Percentiles rank a stretch among this genome's conserved stretches.
These are phyloP conservation scores for Stagonosporopsis tanaceti DNA, from an alignment of 2,329 filamentous ascomycete species.

Conservation along the genomic window DNA sequence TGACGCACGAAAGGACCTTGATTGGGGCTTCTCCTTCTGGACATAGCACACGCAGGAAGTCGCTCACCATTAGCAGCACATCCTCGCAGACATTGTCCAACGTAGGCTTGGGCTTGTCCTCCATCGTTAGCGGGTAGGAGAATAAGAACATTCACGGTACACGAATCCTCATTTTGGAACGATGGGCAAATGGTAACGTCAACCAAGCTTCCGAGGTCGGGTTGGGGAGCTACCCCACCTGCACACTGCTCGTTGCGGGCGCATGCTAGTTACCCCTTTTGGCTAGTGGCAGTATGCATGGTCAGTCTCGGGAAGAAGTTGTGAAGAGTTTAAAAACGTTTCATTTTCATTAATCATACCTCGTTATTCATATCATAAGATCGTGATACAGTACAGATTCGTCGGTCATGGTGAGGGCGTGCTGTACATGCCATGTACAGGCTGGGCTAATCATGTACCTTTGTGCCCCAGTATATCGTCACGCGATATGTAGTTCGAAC, in stretches of 20 bases:
- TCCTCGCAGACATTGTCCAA: conserved; percentile 28
- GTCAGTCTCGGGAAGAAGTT: neutral
- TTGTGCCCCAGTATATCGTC: neutral
- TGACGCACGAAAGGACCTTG: conserved; percentile 22
- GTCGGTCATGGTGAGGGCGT: conserved; percentile 2
- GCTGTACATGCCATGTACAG: neutral
- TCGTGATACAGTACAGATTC: conserved; percentile 12
- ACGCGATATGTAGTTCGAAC: neutral
- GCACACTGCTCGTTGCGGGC: conserved; percentile 6
- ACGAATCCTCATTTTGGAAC: no score
- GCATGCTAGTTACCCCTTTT: conserved; percentile 11
- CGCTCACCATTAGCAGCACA: conserved; percentile 26
- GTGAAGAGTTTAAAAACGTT: neutral
- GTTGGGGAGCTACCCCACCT: conserved; percentile 16
- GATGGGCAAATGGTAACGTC: conserved; percentile 1
- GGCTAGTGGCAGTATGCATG: conserved; percentile 2
- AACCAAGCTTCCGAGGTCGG: conserved; percentile 13
- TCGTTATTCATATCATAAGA: conserved; percentile 20
- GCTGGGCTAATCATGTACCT: neutral
- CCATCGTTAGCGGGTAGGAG: neutral
- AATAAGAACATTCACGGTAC: neutral
- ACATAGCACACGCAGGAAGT: conserved; percentile 9
- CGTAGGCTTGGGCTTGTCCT: conserved; percentile 13
- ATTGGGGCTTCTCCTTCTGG: conserved; percentile 6
- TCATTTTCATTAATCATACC: conserved; percentile 15